These are phyloP conservation scores for Fusarium nurragi DNA, from an alignment of 2,329 filamentous ascomycete genomes.

Conservation along the genomic window DNA sequence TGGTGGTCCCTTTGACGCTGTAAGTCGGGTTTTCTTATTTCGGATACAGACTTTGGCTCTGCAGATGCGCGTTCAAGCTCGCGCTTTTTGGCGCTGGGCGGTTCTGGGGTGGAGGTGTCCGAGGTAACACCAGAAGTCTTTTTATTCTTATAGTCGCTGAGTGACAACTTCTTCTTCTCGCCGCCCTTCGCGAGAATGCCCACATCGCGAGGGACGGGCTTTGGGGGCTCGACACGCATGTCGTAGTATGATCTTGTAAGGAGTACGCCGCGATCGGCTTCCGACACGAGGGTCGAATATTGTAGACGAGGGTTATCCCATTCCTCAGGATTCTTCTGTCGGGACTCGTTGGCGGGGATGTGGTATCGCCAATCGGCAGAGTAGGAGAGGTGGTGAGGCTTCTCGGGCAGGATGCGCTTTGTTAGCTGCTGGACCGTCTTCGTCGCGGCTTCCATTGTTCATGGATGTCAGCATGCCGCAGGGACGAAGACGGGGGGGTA, in stretches of 20 bases:
- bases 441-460: slow-evolving; percentile 68
- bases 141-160: slow-evolving; percentile 69
- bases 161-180: slow-evolving; percentile 66
- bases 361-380: slow-evolving; percentile 60
- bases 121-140: slow-evolving; percentile 52
- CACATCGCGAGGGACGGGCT: slow-evolving; percentile 51
- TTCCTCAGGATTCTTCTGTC: slow-evolving; percentile 55
- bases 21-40: slow-evolving; percentile 41
- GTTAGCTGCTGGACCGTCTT: slow-evolving; percentile 64
- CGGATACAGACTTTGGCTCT: slow-evolving; percentile 34
- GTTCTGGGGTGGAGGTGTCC: slow-evolving; percentile 52
- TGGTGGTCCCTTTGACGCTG: slow-evolving; percentile 40
- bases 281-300: slow-evolving; percentile 66
- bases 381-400: slow-evolving; percentile 63
- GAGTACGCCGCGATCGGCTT: slow-evolving; percentile 66
- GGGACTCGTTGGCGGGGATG: slow-evolving; percentile 52
- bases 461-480: slow-evolving; percentile 51
- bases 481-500: slow-evolving; percentile 40
- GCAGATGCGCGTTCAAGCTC: slow-evolving; percentile 46
- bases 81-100: slow-evolving; percentile 46
- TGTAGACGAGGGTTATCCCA: slow-evolving; percentile 62
- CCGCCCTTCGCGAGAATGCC: slow-evolving; percentile 53
- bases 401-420: slow-evolving; percentile 61
- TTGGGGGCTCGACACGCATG: slow-evolving; percentile 62
- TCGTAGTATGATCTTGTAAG: slow-evolving; percentile 66